These are phyloP conservation scores for Meripilus lineatus DNA, from an alignment of 1,284 basidiomycete species.

Conservation along the genomic window DNA sequence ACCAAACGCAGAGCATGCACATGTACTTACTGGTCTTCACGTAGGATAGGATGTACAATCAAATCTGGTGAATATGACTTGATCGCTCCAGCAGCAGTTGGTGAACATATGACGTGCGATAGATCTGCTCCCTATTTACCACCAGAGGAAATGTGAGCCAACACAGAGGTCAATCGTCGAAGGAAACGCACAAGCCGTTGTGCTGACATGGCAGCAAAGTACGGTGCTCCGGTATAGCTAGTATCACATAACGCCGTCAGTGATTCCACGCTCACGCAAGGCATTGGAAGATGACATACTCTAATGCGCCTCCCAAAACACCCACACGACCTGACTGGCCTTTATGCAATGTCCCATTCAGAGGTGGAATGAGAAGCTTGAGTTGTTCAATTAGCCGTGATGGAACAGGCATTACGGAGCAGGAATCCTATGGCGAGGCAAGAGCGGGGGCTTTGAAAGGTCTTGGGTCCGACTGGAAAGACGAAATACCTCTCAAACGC, in stretches of 20 bases:
- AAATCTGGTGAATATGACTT: conserved; percentile 95
- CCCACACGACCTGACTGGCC: conserved; percentile 96
- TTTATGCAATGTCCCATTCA: conserved; percentile 85
- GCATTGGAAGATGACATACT: conserved; percentile 47
- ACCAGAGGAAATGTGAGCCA: conserved; percentile 3
- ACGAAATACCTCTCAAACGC: too few species aligned
- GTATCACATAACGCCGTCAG: neutral
- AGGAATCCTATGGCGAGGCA: conserved; percentile 1
- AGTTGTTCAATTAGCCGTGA: conserved; percentile 61
- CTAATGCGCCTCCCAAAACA: conserved; percentile 88
- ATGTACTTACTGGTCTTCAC: conserved; percentile 45
- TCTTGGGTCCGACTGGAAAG: neutral
- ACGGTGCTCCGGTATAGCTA: conserved; percentile 94
- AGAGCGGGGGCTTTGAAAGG: neutral
- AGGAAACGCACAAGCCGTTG: conserved; percentile 63
- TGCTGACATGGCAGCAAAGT: conserved; percentile 87
- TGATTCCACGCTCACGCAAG: neutral
- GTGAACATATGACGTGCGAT: conserved; percentile 96
- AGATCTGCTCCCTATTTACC: conserved; percentile 79
- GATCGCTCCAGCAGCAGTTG: conserved; percentile 84
- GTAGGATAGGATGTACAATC: conserved; percentile 91
- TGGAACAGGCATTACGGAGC: conserved; percentile 58
- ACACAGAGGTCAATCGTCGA: neutral
- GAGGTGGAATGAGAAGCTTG: conserved; percentile 78
- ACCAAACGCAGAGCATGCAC: conserved; percentile 15